Evolutionary conservation across 2,329 filamentous ascomycete species (phyloP), one percentile per base, ranked within the genome.

Genomic region (Allantophomopsis cytisporea): DNA sequence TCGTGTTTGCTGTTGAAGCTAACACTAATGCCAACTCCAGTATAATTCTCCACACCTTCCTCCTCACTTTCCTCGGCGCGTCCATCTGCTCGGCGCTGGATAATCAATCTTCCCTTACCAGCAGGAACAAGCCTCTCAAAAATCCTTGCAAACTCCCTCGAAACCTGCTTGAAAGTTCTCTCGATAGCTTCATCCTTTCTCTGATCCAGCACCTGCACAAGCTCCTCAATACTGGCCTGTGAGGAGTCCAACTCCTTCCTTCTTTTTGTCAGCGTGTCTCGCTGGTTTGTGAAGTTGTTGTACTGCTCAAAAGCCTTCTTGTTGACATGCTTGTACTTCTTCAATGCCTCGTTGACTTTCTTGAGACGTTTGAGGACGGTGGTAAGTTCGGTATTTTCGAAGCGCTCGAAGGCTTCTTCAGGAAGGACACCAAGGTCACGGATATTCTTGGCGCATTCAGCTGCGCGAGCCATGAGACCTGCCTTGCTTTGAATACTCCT

Each of bases 241-340:
- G 84, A 89, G 12, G 77, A 79, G 51, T 94, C 86, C 10, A 98
- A 76, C 57, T 96, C 91, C 50, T 80, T 75, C 37, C 89, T 77
- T 49, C 91, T 82, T 54, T 83, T 82, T 37, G 83, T 83, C 14
- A 98, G 69, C 16, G 82, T 81, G 45, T 94, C 88, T 41, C 93
- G 82, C 60, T 95, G 86, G 38, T 80, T 83, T 7, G 89, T 95
- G 58, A 96, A 98, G 63, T 80, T 94, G 64, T 89, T 93, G 66
- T 96, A 98, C 59, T 98, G 91, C 61, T 98, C 93, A 56, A 96
- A 94, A 0, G 91, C 91, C 64, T 98, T 96, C 65, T 96, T 98
- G 73, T 98, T 98, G 63, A 98, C 88, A 53, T 95, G 86, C 40
- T 87, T 86, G 64, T 91, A 96, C 58, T 95, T 94, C 64, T 96